Conservation (phyloP, 176 grass and related monocot species). For the Secale cereale region DNA sequence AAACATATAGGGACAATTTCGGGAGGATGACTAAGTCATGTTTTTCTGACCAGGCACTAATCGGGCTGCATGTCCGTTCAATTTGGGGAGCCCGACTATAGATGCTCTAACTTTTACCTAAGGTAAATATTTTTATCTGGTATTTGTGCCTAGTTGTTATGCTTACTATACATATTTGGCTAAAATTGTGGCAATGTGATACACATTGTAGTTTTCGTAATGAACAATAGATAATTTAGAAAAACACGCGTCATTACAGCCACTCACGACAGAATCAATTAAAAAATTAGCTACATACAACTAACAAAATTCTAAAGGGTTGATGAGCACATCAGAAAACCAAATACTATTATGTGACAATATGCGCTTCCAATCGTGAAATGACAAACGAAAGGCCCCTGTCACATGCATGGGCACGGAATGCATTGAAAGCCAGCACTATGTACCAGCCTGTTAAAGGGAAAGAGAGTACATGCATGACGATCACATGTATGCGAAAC, state of each 20-base stretch:
- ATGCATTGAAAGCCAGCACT: neutral
- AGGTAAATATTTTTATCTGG: too few relatives aligned
- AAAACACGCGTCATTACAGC: too few relatives aligned
- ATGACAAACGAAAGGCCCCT: neutral
- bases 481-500: slow-evolving; percentile 12
- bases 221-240: neutral
- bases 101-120: too few relatives aligned
- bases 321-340: neutral
- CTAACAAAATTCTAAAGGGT: neutral
- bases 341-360: neutral
- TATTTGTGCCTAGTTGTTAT: too few relatives aligned
- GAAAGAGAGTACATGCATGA: neutral
- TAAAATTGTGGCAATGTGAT: too few relatives aligned
- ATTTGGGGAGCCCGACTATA: too few relatives aligned
- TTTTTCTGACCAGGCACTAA: too few relatives aligned
- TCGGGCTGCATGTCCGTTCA: too few relatives aligned
- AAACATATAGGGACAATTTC: too few relatives aligned
- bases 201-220: neutral
- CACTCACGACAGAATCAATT: neutral
- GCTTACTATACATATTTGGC: too few relatives aligned
- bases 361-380: neutral
- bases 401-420: slow-evolving; percentile 18
- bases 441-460: neutral
- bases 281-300: neutral
- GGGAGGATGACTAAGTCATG: too few relatives aligned